Conservation (phyloP, 495 filamentous ascomycete species). For the Hypoxylon fuscum region DNA sequence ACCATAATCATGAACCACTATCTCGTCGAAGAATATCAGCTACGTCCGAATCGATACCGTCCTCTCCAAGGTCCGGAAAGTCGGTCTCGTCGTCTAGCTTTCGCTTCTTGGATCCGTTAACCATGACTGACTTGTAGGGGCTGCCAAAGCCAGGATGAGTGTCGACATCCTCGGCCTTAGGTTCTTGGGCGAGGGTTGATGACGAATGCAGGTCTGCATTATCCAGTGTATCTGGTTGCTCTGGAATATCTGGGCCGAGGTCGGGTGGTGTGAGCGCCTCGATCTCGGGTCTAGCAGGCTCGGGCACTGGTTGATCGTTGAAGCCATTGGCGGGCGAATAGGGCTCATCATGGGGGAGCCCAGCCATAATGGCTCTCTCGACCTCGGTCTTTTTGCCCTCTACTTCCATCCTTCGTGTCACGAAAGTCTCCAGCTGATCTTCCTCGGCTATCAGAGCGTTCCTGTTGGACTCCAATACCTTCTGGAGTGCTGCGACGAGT, state of each 20-base stretch:
- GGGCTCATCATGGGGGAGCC: slow-evolving; percentile 61
- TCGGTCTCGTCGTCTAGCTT: slow-evolving; percentile 72
- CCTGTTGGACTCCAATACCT: slow-evolving; percentile 79
- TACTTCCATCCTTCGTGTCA: slow-evolving; percentile 67
- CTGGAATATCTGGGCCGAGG: slow-evolving; percentile 45
- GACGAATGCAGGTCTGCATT: slow-evolving; percentile 40
- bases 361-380: slow-evolving; percentile 86
- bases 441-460: slow-evolving; percentile 74
- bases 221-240: slow-evolving; percentile 31
- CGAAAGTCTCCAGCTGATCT: slow-evolving; percentile 64
- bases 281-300: slow-evolving; percentile 74
- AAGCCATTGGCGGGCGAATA: slow-evolving; percentile 42
- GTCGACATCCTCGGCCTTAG: slow-evolving; percentile 56
- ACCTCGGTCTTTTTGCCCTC: slow-evolving; percentile 85
- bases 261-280: slow-evolving; percentile 84
- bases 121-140: slow-evolving; percentile 53
- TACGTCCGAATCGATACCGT: slow-evolving; percentile 83
- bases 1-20: slow-evolving; percentile 20
- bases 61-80: slow-evolving; percentile 74
- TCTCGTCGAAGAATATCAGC: slow-evolving; percentile 77
- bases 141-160: slow-evolving; percentile 61
- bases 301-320: slow-evolving; percentile 52
- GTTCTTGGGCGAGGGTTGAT: slow-evolving; percentile 36
- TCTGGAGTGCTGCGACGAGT: slow-evolving; percentile 82
- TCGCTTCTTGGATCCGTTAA: slow-evolving; percentile 72